Evolutionary conservation across 345 rosid species (phyloP), one percentile per base, ranked within the genome.

Genomic region (Corchorus capsularis): DNA sequence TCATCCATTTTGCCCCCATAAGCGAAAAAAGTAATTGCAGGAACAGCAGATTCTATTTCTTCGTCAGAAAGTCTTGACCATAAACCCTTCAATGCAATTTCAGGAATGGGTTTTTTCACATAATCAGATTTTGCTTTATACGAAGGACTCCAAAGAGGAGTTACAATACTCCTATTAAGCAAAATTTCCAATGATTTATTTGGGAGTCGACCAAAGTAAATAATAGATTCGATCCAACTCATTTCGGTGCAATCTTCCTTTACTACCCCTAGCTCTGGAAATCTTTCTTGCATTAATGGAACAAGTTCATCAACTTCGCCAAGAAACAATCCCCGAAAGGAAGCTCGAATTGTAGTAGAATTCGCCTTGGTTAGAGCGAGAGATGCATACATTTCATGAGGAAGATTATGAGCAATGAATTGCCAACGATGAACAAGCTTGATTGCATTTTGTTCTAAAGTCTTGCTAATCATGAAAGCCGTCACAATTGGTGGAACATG

Each of bases 1-100:
- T 75, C 73, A 35, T 78, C 79, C 94, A 87, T 91, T 89, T 72
- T 86, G 49, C 95, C 98, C 2, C 98, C 97, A 27, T 83, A 90
- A 11, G 98, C 92, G 11, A 73, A 87, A 86, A 85, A 89, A 54
- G 82, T 81, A 85, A 83, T 83, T 53, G 81, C 41, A 0, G 91
- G 86, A 19, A 81, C 41, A 0, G 91, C 85, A 19, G 17, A 32
- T n/a, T 10, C 32, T 19, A 14, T 32, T 1, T 88, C 94, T 63
- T 85, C 93, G 61, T 86, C 41, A 2, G 82, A 11, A 3, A 87
- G 15, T 63, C 85, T 87, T 59, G 65, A 68, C 81, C 88, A 89
- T 0, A 91, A 69, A 47, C 90, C 90, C 57, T 84, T 81, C 5
- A 91, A 80, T 22, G 55, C 90, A 0, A 59, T 22, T 55, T 73